Base-by-base conservation (phyloP, 2,329 filamentous ascomycete species). In the Beauveria australis region DNA sequence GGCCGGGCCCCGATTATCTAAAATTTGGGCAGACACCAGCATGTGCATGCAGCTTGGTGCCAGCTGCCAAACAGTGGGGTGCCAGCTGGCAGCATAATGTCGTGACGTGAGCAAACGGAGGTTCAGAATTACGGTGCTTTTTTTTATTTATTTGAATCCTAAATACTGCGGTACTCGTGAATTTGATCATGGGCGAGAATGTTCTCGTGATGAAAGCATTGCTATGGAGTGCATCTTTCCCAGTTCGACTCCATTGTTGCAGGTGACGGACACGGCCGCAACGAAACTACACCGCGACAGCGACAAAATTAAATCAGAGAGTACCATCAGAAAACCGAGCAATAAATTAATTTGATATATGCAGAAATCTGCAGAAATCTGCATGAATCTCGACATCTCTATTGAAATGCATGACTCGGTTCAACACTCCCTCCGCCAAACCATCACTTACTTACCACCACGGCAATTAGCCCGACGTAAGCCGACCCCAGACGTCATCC, bases 401-500 rank as follows among this genome's bases (percentile, higher is more conserved):
- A 37, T 5, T 5, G 1, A 12, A 16, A 46, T 24, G n/a, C 37
- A 43, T 16, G n/a, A 18, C 37, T 54, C 52, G 55, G 55, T 37
- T 51, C 55, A 51, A 19, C 44, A 8, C 5, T 24, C 30, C 40
- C 30, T 14, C 18, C 44, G 22, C 26, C 12, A 37, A 49, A 40
- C 28, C 7, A 24, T n/a, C 37, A 46, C n/a, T 24, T 10, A n/a
- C 40, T 30, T 19, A 19, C 18, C 33, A 19, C 9, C 37, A 30
- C 19, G 46, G 22, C 55, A 28, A 53, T 59, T 60, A 24, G 49
- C 58, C 58, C 58, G 58, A 60, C 58, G 58, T 60, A 60, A 60
- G 49, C 58, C 58, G 58, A 47, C 22, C 51, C 18, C 49, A 41
- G 49, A 60, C 41, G 41, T 53, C 51, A 53, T 41, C 19, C 24